Base-by-base conservation (phyloP, 2,329 filamentous ascomycete species). In the Acrocalymma vagum region DNA sequence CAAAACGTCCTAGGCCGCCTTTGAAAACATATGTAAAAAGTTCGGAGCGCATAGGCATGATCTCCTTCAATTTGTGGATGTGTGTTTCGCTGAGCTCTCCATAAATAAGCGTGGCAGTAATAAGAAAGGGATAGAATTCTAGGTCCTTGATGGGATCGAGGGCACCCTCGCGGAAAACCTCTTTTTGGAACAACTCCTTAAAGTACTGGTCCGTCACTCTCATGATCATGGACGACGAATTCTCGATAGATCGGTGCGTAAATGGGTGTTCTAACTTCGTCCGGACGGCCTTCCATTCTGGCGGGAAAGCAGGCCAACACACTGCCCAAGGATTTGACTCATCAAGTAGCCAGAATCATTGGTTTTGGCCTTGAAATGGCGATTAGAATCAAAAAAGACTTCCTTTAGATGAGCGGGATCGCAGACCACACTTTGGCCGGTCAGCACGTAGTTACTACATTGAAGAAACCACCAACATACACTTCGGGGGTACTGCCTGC, bases 371-470 rank as follows among this genome's bases (percentile, higher is more conserved):
- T 78, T 77, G 16, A 42, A 29, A 45, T 78, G 74, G 30, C 56
- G 60, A 39, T 76, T 60, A 0, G 75, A 78, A 45, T 78, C 74
- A 28, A 58, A 62, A 47, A 74, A 76, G 5, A 75, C 55, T 0
- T 42, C 37, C 42, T 69, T 38, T 0, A 76, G 37, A 34, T 76
- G 53, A 4, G 63, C 50, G 3, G 72, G 63, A 5, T 50, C 26
- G 0, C 65, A 70, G 5, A 76, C 31, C 2, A 76, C 70, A 9
- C 69, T 74, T 30, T 23, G 15, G 21, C 14, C 2, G 4, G 9
- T 17, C 27, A 27, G 25, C 7, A 16, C 14, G 3, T 27, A 33
- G 16, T 30, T 17, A 17, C 16, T 17, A 13, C 6, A 14, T 30
- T 11, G 28, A 30, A 17, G 28, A 30, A 30, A 30, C 16, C 13